Percentiles rank a stretch among this genome's conserved stretches.
phyloP scores from a whole-genome alignment of 306 rosid genomes.

The Begonia peltatifolia region DNA sequence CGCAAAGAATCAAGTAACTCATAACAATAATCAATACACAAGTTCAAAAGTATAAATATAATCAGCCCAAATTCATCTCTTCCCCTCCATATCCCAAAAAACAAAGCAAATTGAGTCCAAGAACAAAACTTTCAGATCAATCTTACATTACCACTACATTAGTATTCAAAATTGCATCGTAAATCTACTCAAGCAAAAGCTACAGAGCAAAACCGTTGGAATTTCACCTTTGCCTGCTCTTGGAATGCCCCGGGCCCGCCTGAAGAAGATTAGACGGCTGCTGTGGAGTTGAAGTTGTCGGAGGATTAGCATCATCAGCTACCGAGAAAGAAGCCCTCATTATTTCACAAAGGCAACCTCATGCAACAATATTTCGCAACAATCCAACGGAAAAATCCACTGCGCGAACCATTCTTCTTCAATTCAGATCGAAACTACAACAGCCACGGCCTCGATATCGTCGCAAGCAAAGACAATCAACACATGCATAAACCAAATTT shows the following conservation, averaged over 20 bases:
- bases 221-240: slow-evolving; percentile 8
- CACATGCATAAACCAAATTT: too few relatives aligned
- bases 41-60: neutral
- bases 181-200: neutral
- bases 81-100: neutral
- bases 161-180: too few relatives aligned
- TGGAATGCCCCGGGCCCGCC: neutral
- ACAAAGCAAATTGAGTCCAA: neutral
- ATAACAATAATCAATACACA: too few relatives aligned
- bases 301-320: slow-evolving; percentile 13
- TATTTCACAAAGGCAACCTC: slow-evolving; percentile 3
- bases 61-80: neutral
- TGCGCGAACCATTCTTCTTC: slow-evolving; percentile 1
- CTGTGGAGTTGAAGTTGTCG: slow-evolving; percentile 12
- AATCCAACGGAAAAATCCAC: neutral
- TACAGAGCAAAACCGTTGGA: neutral
- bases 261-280: slow-evolving; percentile 10
- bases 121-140: neutral
- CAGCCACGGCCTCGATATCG: neutral
- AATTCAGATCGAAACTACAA: neutral
- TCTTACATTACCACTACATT: neutral
- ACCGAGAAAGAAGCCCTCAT: slow-evolving; percentile 12
- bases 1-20: too few relatives aligned
- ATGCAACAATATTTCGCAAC: neutral
- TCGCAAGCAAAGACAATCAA: too few relatives aligned